Conservation (phyloP, 805 yeast genomes). For the Zygoascus biomembranicola region DNA sequence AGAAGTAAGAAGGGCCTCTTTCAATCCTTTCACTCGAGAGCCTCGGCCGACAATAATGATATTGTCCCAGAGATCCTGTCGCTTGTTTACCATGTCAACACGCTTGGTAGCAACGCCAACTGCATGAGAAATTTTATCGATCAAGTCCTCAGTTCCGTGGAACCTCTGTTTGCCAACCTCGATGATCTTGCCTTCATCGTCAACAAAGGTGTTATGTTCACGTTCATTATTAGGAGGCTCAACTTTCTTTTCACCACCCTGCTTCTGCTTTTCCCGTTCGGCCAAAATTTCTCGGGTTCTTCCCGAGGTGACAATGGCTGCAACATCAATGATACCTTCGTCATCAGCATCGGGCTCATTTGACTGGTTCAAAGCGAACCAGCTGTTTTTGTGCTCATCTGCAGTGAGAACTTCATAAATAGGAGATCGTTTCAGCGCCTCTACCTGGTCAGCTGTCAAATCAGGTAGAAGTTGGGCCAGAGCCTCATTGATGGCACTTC, state of each 20-base stretch:
- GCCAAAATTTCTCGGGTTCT: slow-evolving; percentile 63
- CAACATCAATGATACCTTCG: slow-evolving; percentile 79
- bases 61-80: slow-evolving; percentile 82
- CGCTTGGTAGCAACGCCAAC: slow-evolving; percentile 46
- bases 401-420: slow-evolving; percentile 70
- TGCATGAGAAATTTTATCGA: slow-evolving; percentile 45
- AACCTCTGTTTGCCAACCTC: slow-evolving; percentile 85
- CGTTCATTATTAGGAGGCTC: slow-evolving; percentile 51
- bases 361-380: slow-evolving; percentile 47
- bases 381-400: slow-evolving; percentile 55
- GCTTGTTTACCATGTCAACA: slow-evolving; percentile 58
- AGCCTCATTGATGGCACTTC: slow-evolving; percentile 48
- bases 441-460: slow-evolving; percentile 51
- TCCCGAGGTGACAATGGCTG: slow-evolving; percentile 76
- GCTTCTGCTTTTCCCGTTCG: slow-evolving; percentile 46
- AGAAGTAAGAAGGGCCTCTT: slow-evolving; percentile 55
- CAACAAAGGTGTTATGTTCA: slow-evolving; percentile 65
- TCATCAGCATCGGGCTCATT: slow-evolving; percentile 31
- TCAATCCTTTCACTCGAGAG: slow-evolving; percentile 63
- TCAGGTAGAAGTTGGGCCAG: slow-evolving; percentile 50
- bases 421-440: slow-evolving; percentile 60
- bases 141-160: slow-evolving; percentile 60
- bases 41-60: slow-evolving; percentile 76
- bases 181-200: slow-evolving; percentile 46
- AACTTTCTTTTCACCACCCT: slow-evolving; percentile 28